Evolutionary conservation across 257 asterid genomes (phyloP), one percentile per base, ranked within the genome.

Genomic region (Lavandula angustifolia): DNA sequence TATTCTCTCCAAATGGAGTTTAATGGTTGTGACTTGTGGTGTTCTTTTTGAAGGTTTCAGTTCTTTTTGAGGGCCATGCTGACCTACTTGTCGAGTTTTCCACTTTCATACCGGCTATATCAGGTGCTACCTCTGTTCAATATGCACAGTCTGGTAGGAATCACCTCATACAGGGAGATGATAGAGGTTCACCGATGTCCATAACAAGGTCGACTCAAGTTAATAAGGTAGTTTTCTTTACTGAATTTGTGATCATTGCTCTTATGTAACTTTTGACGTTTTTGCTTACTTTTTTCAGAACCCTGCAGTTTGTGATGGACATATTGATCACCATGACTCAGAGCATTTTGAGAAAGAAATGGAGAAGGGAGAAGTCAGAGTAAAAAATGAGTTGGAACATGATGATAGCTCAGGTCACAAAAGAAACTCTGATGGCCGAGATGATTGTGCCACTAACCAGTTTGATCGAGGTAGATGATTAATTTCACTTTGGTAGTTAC

Each of bases 21-120:
- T 56, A 66, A 70, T 37, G 44, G 40, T 53, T 57, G 38, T 64
- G 68, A 53, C 33, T 66, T 41, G 55, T 63, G 22, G 64, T 61
- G 54, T 50, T 49, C 64, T 52, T 22, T 50, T 79, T 73, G 77
- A 79, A 94, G 99, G 98, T 91, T 70, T 82, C 96, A 57, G 75
- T 74, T 79, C 98, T 94, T 57, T 86, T 94, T 73, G 80, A 73
- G 62, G 87, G 80, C 72, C 95, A 94, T 66, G 74, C 81, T 63
- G 99, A 94, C 81, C 85, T 91, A 58, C 99, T 94, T 76, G 92
- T 77, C 43, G 98, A 94, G 79, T 94, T 94, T 82, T 77, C 87
- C 68, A 96, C 85, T 76, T 91, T 94, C 78, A 76, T 94, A 68
- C 99, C 98, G 52, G 88, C 87, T 76, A 66, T 84, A 54, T 73